Evolutionary conservation across 179 eudicot species (phyloP).

Genomic region (Silene coronaria): DNA sequence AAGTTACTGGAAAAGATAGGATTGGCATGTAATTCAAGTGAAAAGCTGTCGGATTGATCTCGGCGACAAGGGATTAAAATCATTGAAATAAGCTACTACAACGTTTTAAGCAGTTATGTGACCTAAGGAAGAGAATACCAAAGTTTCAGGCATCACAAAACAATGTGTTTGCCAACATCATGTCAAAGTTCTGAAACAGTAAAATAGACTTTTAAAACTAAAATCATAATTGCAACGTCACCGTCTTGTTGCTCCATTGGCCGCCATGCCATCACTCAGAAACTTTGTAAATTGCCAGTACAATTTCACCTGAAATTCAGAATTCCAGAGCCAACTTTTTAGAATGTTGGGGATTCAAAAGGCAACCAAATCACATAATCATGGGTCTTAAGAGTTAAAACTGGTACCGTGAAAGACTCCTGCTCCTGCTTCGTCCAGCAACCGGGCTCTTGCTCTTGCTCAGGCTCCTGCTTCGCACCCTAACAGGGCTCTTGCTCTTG

Average conservation of each 20-base stretch:
- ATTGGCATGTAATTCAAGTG: not conserved
- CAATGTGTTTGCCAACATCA: not conserved
- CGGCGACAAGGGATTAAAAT: not conserved
- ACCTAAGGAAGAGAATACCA: not conserved
- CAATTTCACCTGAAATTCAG: slow-evolving; percentile 20
- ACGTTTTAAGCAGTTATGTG: not conserved
- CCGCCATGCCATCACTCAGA: not conserved
- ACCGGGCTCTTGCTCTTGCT: too few species aligned
- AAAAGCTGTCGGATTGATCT: not conserved
- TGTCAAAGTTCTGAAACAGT: not conserved
- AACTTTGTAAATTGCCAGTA: not conserved
- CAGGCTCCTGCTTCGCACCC: slow-evolving; percentile 40
- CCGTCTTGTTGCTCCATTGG: slow-evolving; percentile 12
- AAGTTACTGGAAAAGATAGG: not conserved
- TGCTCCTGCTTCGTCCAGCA: slow-evolving; percentile 48
- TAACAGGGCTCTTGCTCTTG: slow-evolving; percentile 30
- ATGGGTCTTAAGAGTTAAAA: not conserved
- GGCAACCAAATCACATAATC: not conserved
- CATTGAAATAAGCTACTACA: not conserved
- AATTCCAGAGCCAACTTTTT: not conserved
- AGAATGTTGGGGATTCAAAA: not conserved
- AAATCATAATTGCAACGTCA: slow-evolving; percentile 1
- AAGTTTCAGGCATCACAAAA: slow-evolving; percentile 6
- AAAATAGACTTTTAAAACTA: not conserved
- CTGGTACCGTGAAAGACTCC: slow-evolving; percentile 28